These are phyloP conservation scores for Ceratocystis cacaofunesta DNA, from an alignment of 2,329 filamentous ascomycete genomes.

Conservation along the genomic window DNA sequence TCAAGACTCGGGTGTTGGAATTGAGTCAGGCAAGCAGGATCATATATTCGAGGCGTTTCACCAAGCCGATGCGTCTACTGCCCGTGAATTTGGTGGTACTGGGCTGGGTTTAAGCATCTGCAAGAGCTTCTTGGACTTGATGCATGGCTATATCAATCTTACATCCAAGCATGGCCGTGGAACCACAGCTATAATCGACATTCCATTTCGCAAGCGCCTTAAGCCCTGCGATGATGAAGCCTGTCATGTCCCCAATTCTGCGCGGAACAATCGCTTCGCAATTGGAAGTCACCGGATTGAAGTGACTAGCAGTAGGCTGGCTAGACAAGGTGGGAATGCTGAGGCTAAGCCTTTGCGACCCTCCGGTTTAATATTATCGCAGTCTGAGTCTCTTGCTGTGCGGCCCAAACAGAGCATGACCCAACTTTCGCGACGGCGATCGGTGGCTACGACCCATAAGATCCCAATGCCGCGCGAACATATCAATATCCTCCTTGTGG, in stretches of 20 bases:
- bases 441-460: constrained; percentile 28
- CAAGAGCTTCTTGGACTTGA: constrained; percentile 65
- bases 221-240: neutral
- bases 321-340: neutral
- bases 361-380: neutral
- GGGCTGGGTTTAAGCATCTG: constrained; percentile 66
- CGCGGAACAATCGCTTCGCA: neutral
- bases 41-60: constrained; percentile 67
- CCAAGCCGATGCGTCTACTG: constrained; percentile 68
- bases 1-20: constrained; percentile 68
- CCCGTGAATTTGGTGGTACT: constrained; percentile 63
- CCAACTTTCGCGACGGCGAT: constrained; percentile 17
- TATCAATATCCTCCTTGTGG: constrained; percentile 60
- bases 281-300: neutral
- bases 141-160: constrained; percentile 60
- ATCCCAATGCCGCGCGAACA: constrained; percentile 32
- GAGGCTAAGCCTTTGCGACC: too few species aligned
- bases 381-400: neutral
- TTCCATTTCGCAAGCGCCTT: constrained; percentile 52
- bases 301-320: neutral
- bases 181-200: constrained; percentile 61
- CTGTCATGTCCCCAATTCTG: neutral
- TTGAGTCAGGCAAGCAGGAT: constrained; percentile 60
- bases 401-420: constrained; percentile 18
- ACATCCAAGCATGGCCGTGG: constrained; percentile 52